Conservation (phyloP, 768 basidiomycete species). For the Russula brevipes region DNA sequence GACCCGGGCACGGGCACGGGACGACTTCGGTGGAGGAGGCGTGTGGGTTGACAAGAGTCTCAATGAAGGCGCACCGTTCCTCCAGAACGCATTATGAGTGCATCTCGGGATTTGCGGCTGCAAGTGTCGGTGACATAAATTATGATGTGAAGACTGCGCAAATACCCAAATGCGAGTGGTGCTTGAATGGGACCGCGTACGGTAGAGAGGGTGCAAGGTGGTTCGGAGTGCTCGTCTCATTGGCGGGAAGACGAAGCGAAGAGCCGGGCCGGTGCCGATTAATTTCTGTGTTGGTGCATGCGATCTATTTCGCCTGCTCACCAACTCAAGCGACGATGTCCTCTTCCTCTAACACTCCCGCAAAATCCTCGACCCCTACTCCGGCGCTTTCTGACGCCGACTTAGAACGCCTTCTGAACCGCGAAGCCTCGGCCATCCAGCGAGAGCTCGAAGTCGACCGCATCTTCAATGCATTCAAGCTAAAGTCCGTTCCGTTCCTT, state of each 20-base stretch:
- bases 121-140: not conserved
- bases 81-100: not conserved
- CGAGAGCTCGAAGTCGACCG: constrained; percentile 87
- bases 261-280: not conserved
- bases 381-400: constrained; percentile 43
- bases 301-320: too few relatives aligned
- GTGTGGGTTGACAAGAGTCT: constrained; percentile 9
- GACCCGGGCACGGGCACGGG: constrained; percentile 26
- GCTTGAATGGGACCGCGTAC: not conserved
- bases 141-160: not conserved
- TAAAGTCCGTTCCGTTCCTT: constrained; percentile 59
- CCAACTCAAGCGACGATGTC: not conserved
- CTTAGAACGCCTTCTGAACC: constrained; percentile 71
- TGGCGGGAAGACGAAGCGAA: not conserved
- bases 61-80: not conserved
- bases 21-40: constrained; percentile 9
- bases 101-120: not conserved
- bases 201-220: not conserved
- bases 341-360: constrained; percentile 7
- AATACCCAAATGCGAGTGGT: not conserved
- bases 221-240: not conserved
- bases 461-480: constrained; percentile 90
- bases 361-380: constrained; percentile 17
- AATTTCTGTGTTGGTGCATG: too few relatives aligned
- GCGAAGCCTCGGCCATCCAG: constrained; percentile 81